Evolutionary conservation across 208 protist species (phyloP), one percentile per base, ranked within the genome.

Genomic region (Spongospora subterranea): DNA sequence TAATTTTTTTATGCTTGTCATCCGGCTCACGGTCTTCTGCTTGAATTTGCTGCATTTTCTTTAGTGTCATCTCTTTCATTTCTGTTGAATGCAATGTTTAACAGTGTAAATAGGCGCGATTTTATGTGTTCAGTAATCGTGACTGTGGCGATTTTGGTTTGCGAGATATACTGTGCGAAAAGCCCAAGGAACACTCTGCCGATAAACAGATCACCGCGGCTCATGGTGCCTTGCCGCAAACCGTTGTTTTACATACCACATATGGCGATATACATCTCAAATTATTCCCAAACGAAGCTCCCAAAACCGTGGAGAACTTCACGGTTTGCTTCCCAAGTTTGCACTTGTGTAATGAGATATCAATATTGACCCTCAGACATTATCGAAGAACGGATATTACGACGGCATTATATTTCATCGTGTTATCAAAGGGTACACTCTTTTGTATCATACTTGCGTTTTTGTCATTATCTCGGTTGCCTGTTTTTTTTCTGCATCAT

Each of bases 301-400:
- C 98, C 1, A 97, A 98, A 45, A 97, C 98, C 0, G 96, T 97
- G 0, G 96, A 98, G 82, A 99, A 99, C 96, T 99, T 99, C 94
- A 93, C 94, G 13, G 50, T 60, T 60, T 29, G 50, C n/a, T n/a
- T n/a, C n/a, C 24, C 50, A 60, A 60, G 6, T 60, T 6, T 24
- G 6, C 24, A 60, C 13, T 24, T 60, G 6, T 60, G 24, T 29
- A 24, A 60, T 60, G 13, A 24, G 6, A 29, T 6, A 6, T 60
- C 24, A 60, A 29, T 60, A 29, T 24, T 60, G 13, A 29, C 13
- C 24, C 24, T 60, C 50, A 60, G 60, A 95, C 93, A 20, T 96
- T 98, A 46, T 90, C 94, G 0, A 82, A 92, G 29, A 95, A 95
- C 90, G 95, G 93, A 0, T 98, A 98, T 93, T 99, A 98, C 94